Evolutionary conservation across 75 land plant genomes (phyloP).

Genomic region (Sequoiadendron giganteum): DNA sequence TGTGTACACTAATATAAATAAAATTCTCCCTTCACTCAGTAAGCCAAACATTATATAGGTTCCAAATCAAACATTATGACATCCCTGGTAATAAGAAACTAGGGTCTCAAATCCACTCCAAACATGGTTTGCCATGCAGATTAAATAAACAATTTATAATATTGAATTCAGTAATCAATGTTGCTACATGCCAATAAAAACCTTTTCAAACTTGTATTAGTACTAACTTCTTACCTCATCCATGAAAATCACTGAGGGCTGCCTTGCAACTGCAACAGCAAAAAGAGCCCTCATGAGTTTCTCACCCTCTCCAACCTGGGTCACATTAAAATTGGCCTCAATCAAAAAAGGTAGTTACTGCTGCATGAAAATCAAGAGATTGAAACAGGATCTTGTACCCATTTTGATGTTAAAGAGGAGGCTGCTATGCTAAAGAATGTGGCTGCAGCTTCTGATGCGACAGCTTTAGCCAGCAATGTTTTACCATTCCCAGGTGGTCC

Average conservation of each 20-base stretch:
- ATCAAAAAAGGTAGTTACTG: background rate
- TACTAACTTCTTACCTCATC: conserved; percentile 63
- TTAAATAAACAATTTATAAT: background rate
- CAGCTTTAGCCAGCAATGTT: conserved; percentile 99
- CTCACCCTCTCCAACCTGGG: conserved; percentile 94
- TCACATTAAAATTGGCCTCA: background rate
- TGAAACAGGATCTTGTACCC: conserved; percentile 47
- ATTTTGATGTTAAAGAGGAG: conserved; percentile 95
- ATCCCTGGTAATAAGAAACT: background rate
- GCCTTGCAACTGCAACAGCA: conserved; percentile 77
- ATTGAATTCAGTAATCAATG: conserved; percentile 2
- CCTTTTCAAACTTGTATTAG: background rate
- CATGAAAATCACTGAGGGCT: conserved; percentile 96
- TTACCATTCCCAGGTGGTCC: conserved; percentile 99
- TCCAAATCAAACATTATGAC: background rate
- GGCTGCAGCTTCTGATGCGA: conserved; percentile 93
- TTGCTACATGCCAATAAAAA: background rate
- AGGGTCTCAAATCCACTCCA: background rate
- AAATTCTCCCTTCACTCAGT: background rate
- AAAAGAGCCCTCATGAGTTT: conserved; percentile 94
- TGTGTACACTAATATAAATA: background rate
- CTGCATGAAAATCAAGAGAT: background rate
- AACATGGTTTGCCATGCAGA: background rate
- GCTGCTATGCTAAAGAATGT: conserved; percentile 97
- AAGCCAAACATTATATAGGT: background rate